These are phyloP conservation scores for Penicillium sclerotiorum DNA, from an alignment of 2,329 filamentous ascomycete genomes.

Conservation along the genomic window DNA sequence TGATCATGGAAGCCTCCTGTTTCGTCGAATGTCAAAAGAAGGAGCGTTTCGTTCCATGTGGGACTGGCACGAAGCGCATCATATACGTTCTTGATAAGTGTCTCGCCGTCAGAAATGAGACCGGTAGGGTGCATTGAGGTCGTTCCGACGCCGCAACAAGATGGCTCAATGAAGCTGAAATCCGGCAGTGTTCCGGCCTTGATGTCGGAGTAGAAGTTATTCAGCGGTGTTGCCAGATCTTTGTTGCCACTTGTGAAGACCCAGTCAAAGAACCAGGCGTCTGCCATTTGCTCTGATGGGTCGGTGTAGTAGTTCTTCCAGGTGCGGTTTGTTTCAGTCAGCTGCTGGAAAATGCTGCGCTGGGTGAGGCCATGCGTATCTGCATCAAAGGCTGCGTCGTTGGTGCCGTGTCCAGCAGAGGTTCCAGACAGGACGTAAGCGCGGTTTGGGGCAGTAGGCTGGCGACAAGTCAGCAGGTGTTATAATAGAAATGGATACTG, in stretches of 20 bases:
- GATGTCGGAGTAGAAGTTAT: constrained; percentile 39
- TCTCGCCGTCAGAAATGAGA: constrained; percentile 40
- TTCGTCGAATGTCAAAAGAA: constrained; percentile 43
- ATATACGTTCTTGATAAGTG: constrained; percentile 40
- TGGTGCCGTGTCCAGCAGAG: constrained; percentile 36
- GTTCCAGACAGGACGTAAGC: constrained; percentile 35
- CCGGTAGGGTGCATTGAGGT: constrained; percentile 40
- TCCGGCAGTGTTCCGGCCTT: constrained; percentile 34
- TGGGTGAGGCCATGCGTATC: constrained; percentile 27
- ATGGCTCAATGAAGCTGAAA: constrained; percentile 42
- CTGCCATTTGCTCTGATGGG: constrained; percentile 24
- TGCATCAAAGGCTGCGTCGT: constrained; percentile 32
- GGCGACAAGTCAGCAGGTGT: too few relatives aligned
- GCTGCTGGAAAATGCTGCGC: constrained; percentile 46
- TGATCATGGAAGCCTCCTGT: constrained; percentile 45
- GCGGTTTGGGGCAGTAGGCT: constrained; percentile 51
- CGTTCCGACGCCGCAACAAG: constrained; percentile 43
- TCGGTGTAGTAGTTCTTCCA: constrained; percentile 41
- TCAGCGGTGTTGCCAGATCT: constrained; percentile 33
- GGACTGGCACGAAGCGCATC: constrained; percentile 37
- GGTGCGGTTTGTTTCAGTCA: constrained; percentile 34
- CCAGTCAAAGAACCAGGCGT: constrained; percentile 39
- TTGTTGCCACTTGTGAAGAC: constrained; percentile 31
- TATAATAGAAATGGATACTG: too few relatives aligned
- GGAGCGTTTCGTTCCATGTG: constrained; percentile 39